Evolutionary conservation across 495 filamentous ascomycete species (phyloP).

Genomic region (Annulohypoxylon maeteangense): DNA sequence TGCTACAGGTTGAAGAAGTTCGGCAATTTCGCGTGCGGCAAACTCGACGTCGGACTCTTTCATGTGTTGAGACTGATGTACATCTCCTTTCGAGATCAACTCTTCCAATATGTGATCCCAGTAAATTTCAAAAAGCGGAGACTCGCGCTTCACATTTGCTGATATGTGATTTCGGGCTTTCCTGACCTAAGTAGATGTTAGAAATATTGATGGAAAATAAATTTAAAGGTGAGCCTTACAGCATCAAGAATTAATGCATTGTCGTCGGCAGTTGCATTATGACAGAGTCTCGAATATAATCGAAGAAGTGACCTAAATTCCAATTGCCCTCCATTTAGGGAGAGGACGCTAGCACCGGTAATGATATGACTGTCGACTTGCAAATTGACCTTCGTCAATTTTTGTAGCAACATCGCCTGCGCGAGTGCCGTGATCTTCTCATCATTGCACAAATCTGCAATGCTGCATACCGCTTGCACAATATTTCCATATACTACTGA

Average conservation of each 20-base stretch:
- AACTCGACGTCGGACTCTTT: conserved; percentile 79
- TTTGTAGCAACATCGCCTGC: conserved; percentile 95
- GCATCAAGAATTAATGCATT: conserved; percentile 68
- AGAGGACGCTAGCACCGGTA: conserved; percentile 79
- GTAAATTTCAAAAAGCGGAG: conserved; percentile 80
- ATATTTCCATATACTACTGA: conserved; percentile 78
- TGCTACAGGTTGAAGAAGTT: conserved; percentile 84
- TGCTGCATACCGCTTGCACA: conserved; percentile 87
- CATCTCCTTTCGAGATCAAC: conserved; percentile 90
- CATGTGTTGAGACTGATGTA: conserved; percentile 66
- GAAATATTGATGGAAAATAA: conserved; percentile 11
- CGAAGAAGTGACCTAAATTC: conserved; percentile 89
- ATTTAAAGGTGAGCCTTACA: conserved; percentile 61
- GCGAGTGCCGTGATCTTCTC: conserved; percentile 93
- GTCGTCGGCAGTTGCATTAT: conserved; percentile 74
- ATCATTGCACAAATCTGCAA: conserved; percentile 82
- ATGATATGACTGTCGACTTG: conserved; percentile 85
- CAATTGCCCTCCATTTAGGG: conserved; percentile 73
- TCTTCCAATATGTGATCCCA: conserved; percentile 83
- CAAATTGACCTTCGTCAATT: conserved; percentile 82
- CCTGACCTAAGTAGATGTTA: conserved; percentile 62
- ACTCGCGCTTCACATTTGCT: conserved; percentile 69
- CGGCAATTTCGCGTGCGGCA: conserved; percentile 82
- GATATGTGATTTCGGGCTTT: conserved; percentile 84
- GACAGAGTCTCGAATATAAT: conserved; percentile 76